A percentile compares a stretch with the other conserved stretches of the same genome.
These are phyloP conservation scores for Wickerhamomyces canadensis DNA, from an alignment of 805 yeast genomes.

Conservation along the genomic window DNA sequence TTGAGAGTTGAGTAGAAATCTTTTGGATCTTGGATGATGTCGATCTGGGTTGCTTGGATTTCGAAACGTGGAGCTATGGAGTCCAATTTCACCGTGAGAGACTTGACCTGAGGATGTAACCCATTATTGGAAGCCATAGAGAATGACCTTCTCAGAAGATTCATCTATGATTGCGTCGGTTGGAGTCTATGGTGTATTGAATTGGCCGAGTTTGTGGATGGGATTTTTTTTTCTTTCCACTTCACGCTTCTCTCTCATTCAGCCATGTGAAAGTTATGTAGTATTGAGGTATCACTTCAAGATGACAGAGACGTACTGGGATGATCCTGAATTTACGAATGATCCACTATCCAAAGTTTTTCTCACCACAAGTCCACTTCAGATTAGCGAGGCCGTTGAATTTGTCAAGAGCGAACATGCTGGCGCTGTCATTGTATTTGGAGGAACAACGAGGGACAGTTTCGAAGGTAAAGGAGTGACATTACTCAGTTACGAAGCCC, in stretches of 20 bases:
- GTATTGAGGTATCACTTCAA: not conserved
- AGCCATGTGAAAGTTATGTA: too few relatives aligned
- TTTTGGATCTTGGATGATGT: slow-evolving; percentile 57
- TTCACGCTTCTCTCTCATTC: too few relatives aligned
- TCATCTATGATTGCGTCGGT: too few relatives aligned
- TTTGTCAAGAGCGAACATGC: slow-evolving; percentile 39
- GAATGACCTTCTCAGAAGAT: not conserved
- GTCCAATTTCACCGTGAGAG: slow-evolving; percentile 50
- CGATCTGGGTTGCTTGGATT: slow-evolving; percentile 49
- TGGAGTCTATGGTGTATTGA: too few relatives aligned
- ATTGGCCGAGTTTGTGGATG: too few relatives aligned
- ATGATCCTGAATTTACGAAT: not conserved
- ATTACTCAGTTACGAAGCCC: slow-evolving; percentile 41
- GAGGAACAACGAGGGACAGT: slow-evolving; percentile 44
- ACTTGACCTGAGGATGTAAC: slow-evolving; percentile 40
- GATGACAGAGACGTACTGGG: slow-evolving; percentile 6
- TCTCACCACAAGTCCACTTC: slow-evolving; percentile 20
- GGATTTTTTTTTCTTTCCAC: too few relatives aligned
- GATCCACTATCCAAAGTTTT: slow-evolving; percentile 16
- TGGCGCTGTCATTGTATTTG: slow-evolving; percentile 45
- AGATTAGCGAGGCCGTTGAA: slow-evolving; percentile 20
- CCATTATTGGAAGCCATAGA: slow-evolving; percentile 2
- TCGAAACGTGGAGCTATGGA: slow-evolving; percentile 64
- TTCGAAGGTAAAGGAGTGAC: slow-evolving; percentile 36
- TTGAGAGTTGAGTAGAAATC: slow-evolving; percentile 69